A percentile compares a stretch with the other conserved stretches of the same genome.
phyloP scores from a whole-genome alignment of 2,329 filamentous ascomycete genomes.

The Emmonsiellopsis sp. region DNA sequence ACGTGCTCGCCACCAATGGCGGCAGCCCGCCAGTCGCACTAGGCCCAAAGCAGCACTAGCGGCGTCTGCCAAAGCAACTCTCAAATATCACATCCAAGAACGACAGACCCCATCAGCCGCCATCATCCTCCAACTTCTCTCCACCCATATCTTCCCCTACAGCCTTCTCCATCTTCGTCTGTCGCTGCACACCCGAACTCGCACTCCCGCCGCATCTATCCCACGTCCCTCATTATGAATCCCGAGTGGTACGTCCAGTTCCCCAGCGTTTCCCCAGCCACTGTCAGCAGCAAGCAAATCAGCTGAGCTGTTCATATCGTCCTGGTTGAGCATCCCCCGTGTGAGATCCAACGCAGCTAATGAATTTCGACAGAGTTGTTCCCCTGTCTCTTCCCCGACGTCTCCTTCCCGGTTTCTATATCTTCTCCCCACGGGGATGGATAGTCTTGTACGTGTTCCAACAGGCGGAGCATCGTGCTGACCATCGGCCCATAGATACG shows the following conservation, averaged over 20 bases:
- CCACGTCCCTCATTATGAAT: conserved; percentile 34
- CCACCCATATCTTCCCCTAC: neutral
- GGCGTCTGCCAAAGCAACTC: neutral
- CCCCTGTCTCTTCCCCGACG: neutral
- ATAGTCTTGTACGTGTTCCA: no score
- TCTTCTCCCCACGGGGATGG: no score
- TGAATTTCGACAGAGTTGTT: neutral
- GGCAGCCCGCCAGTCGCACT: no score
- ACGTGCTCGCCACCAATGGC: no score
- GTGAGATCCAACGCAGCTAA: no score
- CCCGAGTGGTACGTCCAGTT: conserved; percentile 38
- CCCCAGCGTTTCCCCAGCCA: neutral
- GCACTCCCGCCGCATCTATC: conserved; percentile 1
- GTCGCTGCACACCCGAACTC: neutral
- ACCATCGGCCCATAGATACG: conserved; percentile 64
- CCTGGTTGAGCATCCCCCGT: no score
- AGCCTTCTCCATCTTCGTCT: neutral
- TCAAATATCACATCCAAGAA: neutral
- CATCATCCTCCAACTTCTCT: neutral
- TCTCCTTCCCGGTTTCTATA: neutral
- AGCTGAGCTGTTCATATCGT: neutral
- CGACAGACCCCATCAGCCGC: conserved; percentile 14
- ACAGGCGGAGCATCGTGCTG: no score
- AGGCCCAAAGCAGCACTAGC: no score
- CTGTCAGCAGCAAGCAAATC: neutral